Evolutionary conservation across 768 basidiomycete species (phyloP).

Genomic region (Termitomyces sp.): DNA sequence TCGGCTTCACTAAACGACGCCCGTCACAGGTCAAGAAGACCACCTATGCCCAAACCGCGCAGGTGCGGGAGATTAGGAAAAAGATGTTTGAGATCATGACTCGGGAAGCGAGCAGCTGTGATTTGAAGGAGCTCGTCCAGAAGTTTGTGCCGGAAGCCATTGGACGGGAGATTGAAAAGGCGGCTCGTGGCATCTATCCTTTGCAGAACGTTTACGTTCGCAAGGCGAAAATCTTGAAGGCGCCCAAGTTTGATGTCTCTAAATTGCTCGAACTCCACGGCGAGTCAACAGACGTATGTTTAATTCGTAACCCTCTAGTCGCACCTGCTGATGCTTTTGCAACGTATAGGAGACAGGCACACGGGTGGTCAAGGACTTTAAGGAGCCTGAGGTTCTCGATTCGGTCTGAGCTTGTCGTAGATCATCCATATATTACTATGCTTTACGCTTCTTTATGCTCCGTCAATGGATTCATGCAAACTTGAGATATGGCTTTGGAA

Average conservation of each 20-base stretch:
- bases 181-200: slow-evolving; percentile 93
- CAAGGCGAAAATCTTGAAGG: slow-evolving; percentile 98
- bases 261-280: slow-evolving; percentile 97
- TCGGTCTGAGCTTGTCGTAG: slow-evolving; percentile 65
- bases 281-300: slow-evolving; percentile 86
- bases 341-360: slow-evolving; percentile 82
- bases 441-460: slow-evolving; percentile 22
- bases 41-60: slow-evolving; percentile 93
- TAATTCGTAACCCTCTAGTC: not conserved
- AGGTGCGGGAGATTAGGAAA: slow-evolving; percentile 95
- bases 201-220: slow-evolving; percentile 98
- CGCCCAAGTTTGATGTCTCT: slow-evolving; percentile 93
- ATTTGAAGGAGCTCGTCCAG: slow-evolving; percentile 96
- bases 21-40: slow-evolving; percentile 98
- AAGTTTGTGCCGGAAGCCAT: slow-evolving; percentile 99
- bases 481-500: slow-evolving; percentile 2
- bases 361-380: slow-evolving; percentile 92
- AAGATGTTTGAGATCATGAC: slow-evolving; percentile 99
- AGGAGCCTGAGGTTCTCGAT: slow-evolving; percentile 93
- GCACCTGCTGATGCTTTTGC: slow-evolving; percentile 5
- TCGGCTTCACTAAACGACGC: slow-evolving; percentile 98
- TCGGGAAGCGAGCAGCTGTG: slow-evolving; percentile 90
- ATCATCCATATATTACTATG: slow-evolving; percentile 26
- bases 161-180: slow-evolving; percentile 99
- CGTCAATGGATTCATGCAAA: slow-evolving; percentile 14